Conservation (phyloP, 768 basidiomycete species). For the Leccinellum albellum region DNA sequence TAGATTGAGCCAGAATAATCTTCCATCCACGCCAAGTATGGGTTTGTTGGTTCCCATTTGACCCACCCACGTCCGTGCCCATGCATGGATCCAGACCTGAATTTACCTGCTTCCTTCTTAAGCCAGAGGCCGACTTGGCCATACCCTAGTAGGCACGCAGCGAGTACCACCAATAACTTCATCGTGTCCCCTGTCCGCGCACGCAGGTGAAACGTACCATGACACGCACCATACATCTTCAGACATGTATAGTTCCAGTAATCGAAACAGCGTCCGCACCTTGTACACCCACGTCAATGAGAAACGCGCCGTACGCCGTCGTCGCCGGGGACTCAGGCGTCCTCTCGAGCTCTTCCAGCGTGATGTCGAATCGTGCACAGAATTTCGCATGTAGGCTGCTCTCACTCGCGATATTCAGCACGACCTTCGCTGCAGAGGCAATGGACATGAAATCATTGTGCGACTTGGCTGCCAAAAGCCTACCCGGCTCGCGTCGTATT, state of each 20-base stretch:
- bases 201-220: background rate
- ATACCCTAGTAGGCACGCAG: conserved; percentile 86
- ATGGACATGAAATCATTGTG: conserved; percentile 55
- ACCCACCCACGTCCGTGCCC: conserved; percentile 41
- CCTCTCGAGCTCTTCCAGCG: conserved; percentile 51
- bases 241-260: background rate
- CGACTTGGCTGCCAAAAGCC: conserved; percentile 78
- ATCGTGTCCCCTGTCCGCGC: conserved; percentile 55
- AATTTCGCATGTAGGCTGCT: conserved; percentile 66
- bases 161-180: conserved; percentile 74
- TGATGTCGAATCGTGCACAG: conserved; percentile 69
- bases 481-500: conserved; percentile 20
- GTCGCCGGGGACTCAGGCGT: conserved; percentile 69
- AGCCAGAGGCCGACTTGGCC: conserved; percentile 90
- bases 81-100: conserved; percentile 3
- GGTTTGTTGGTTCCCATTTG: conserved; percentile 55
- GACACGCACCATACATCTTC: background rate
- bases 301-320: conserved; percentile 83
- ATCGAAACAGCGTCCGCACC: background rate
- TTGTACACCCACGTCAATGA: conserved; percentile 73
- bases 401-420: conserved; percentile 64
- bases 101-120: conserved; percentile 47
- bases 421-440: conserved; percentile 55
- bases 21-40: conserved; percentile 72
- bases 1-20: conserved; percentile 74